Evolutionary conservation across 495 filamentous ascomycete genomes (phyloP), one percentile per base, ranked within the genome.

Genomic region (Hyaloscypha hepaticicola): DNA sequence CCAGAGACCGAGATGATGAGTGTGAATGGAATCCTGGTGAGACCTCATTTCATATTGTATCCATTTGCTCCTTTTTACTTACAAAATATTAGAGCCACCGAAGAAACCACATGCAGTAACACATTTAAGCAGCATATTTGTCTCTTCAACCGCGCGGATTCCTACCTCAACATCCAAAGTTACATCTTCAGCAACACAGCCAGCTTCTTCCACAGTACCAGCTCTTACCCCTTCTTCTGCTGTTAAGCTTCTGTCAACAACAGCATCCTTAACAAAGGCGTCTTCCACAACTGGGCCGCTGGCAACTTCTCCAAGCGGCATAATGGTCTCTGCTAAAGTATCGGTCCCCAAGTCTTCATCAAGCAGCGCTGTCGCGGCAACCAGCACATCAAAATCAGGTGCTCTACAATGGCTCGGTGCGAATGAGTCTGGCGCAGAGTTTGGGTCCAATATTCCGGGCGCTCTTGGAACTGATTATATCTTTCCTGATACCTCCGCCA

Each of bases 391-490:
- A 9, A 51, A 27, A 25, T 29, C 52, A 19, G 25, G 50, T 28
- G 34, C n/a, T 27, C 24, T 68, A 3, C 53, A 68, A 67, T 80
- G 75, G 75, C 66, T 80, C 55, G 78, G 78, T 25, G 70, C 74
- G 58, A 76, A 78, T 69, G 71, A 86, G 73, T 78, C 84, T 27
- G 77, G 82, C 57, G 84, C 78, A 25, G 84, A 87, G 68, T 87
- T 85, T 51, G 80, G 81, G 38, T 51, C 76, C 21, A 74, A 69
- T 21, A 73, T 75, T 61, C 86, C 86, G 26, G 86, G 86, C 71
- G 60, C 11, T 74, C 81, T 68, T 82, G 82, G 58, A 82, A 72
- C 74, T 84, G 65, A 88, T 86, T 72, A 77, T 79, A 79, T 50
- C 72, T 56, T 24, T 71, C 80, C 63, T 77, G 86, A 31, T 68